Base-by-base conservation (phyloP, 176 grass and related monocot genomes). In the Musa beccarii region DNA sequence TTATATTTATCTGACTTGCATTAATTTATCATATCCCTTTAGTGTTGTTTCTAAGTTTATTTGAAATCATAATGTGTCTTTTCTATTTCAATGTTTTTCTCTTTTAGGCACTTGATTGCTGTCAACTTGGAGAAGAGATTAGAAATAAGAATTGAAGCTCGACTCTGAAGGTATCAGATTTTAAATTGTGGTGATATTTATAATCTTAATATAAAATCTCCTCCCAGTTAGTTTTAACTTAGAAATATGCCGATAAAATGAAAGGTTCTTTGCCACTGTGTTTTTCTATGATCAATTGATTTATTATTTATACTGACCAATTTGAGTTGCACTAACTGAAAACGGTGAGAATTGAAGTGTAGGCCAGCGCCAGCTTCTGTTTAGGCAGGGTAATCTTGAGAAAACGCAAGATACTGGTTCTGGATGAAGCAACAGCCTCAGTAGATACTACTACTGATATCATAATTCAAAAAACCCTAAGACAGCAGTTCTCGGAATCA, bases 341-440 rank as follows among this genome's bases (percentile, higher is more conserved):
- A 85, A 98, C 2, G 88, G 95, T 1, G 88, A 93, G 55, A 98
- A 98, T 63, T 98, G 90, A 90, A 98, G 95, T 49, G 84, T 76
- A 0, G 86, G 95, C 16, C 88, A 98, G 11, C 75, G 79, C 11
- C 95, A 98, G 78, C 95, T 98, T 98, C 73, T 98, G 90, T 72
- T 82, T 98, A 14, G 80, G 76, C 0, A 86, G 84, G 14, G 84
- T 93, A 43, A 80, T 93, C 57, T 86, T 98, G 29, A 73, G 64
- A 59, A 87, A 82, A 76, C 91, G 85, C 76, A 91, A 79, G 70
- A 91, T 98, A 50, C 67, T 93, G 3, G 86, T 98, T 66, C 84
- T 98, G 3, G 90, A 98, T 21, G 90, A 91, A 77, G 94, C 94
- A 5, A 93, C 90, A 2, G 90, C 94, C 10, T 98, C 94, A 17